Conservation (phyloP, 140 eudicot genomes). For the Ambrosia hybrid region DNA sequence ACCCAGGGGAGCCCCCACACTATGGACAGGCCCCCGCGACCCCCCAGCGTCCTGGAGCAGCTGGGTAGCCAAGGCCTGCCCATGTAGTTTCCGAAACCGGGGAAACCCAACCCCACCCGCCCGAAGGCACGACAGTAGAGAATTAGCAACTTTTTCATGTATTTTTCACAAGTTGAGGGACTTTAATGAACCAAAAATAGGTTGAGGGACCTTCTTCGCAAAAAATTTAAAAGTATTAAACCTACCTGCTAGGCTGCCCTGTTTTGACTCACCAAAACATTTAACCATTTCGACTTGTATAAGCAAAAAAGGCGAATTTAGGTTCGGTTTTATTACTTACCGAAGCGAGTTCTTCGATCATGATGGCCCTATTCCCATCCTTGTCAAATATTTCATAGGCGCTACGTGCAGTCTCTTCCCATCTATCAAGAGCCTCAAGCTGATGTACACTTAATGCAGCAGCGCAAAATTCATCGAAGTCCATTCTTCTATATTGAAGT, state of each 20-base stretch:
- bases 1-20: no score
- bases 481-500: conserved; percentile 90
- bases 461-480: conserved; percentile 92
- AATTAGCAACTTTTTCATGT: no score
- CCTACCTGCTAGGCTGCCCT: not conserved
- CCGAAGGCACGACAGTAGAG: no score
- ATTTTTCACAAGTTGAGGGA: no score
- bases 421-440: conserved; percentile 84
- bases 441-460: conserved; percentile 85
- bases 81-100: no score
- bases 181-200: no score
- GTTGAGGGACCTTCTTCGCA: no score
- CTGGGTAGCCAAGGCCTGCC: no score
- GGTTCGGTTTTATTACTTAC: conserved; percentile 41
- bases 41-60: no score
- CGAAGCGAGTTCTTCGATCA: conserved; percentile 93
- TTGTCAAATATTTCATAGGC: conserved; percentile 91
- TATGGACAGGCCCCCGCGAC: no score
- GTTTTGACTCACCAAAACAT: not conserved
- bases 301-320: not conserved
- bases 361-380: conserved; percentile 82
- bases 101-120: no score
- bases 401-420: conserved; percentile 94
- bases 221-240: not conserved
- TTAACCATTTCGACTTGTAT: not conserved